Evolutionary conservation across 1,284 basidiomycete species (phyloP), one percentile per base, ranked within the genome.

Genomic region (Coniferiporia sulphurascens): DNA sequence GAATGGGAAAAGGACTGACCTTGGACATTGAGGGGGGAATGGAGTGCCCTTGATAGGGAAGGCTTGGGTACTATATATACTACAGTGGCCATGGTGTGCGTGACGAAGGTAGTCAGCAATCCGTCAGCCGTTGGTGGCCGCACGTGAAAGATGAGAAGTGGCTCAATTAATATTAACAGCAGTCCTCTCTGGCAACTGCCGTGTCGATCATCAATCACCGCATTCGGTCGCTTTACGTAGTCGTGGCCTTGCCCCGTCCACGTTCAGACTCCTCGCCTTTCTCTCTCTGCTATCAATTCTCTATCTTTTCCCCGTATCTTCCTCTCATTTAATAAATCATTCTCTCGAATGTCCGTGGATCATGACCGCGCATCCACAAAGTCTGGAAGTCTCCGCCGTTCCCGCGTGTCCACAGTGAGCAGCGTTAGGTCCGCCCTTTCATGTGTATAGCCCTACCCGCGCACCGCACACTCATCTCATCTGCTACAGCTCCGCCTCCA

Each of bases 331-430:
- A 7, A 15, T 22, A 27, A 34, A 12, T 13, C 13, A 27, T n/a
- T n/a, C n/a, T n/a, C 15, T 44, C 27, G 56, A 52, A 58, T 46
- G 50, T 58, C 56, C 7, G 50, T 43, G 17, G 41, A 43, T 44
- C 22, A 45, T 48, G 43, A 46, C 15, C 50, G 43, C 17, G 44
- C 48, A 8, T 58, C 27, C 5, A 27, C 56, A 41, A 15, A 41
- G 38, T 15, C 12, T 41, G 38, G 27, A 2, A 27, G 27, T 27
- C 38, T 41, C 21, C 34, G 56, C 21, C 56, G 41, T 9, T 58
- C 56, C 13, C 56, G 56, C 50, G 54, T 56, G 19, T 48, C 54
- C 7, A 17, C 46, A 5, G n/a, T 32, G 8, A 34, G 32, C 17
- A 27, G 15, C 45, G 17, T 32, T n/a, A 35, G 15, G 50, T 52